Evolutionary conservation across 768 basidiomycete genomes (phyloP).

Genomic region (Leccinum subgranulosum): DNA sequence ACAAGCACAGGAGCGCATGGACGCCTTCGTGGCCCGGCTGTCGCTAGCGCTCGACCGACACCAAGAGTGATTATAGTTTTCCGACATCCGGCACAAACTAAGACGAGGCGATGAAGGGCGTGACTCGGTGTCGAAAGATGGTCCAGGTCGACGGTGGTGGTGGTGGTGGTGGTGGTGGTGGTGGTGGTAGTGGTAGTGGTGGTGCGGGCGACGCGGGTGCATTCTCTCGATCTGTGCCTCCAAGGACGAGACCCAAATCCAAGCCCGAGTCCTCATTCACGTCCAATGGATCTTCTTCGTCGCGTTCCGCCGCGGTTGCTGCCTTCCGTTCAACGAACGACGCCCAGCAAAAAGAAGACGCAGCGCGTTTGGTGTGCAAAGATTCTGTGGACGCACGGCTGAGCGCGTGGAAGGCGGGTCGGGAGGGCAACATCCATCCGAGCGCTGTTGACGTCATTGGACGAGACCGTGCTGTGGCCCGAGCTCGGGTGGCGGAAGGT

Average conservation of each 20-base stretch:
- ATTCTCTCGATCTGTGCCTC: too few species aligned
- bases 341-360: conserved; percentile 75
- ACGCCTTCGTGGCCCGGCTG: too few species aligned
- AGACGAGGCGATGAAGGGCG: conserved; percentile 67
- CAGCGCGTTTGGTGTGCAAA: conserved; percentile 65
- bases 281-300: neutral
- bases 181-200: too few species aligned
- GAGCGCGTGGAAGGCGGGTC: conserved; percentile 78
- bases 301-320: conserved; percentile 50
- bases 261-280: conserved; percentile 11
- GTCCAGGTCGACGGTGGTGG: conserved; percentile 39
- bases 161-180: too few species aligned
- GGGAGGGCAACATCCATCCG: conserved; percentile 91
- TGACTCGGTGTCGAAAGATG: conserved; percentile 74
- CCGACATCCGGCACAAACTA: too few species aligned
- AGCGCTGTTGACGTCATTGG: conserved; percentile 78
- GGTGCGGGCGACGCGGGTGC: neutral
- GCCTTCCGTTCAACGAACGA: conserved; percentile 61
- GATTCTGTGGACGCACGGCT: conserved; percentile 73
- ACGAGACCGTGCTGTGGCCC: conserved; percentile 79
- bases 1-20: too few species aligned
- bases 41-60: too few species aligned
- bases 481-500: conserved; percentile 82
- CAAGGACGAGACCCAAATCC: conserved; percentile 2
- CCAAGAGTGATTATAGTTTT: too few species aligned